These are phyloP conservation scores for Beauveria pseudobassiana DNA, from an alignment of 2,329 filamentous ascomycete genomes.

Conservation along the genomic window DNA sequence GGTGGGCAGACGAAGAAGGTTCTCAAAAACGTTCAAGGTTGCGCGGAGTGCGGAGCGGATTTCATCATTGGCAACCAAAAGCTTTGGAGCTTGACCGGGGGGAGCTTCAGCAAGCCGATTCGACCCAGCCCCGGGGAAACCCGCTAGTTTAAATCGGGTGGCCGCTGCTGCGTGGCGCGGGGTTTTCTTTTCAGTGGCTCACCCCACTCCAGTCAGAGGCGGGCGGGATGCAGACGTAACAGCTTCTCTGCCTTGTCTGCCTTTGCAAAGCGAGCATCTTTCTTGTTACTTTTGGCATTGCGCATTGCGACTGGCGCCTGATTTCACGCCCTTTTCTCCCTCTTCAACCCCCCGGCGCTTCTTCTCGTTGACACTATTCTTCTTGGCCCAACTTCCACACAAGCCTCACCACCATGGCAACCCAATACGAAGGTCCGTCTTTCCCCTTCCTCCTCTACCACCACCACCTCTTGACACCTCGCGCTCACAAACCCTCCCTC, in stretches of 20 bases:
- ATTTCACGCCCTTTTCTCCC: background rate
- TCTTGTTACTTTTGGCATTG: background rate
- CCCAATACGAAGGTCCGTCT: slow-evolving; percentile 46
- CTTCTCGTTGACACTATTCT: too few species aligned
- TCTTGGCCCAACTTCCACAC: background rate
- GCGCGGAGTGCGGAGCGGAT: slow-evolving; percentile 8
- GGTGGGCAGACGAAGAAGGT: background rate
- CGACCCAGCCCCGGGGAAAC: background rate
- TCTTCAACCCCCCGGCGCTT: background rate
- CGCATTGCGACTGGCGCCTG: slow-evolving; percentile 5
- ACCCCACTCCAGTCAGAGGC: background rate
- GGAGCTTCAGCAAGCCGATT: slow-evolving; percentile 3
- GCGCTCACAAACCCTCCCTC: background rate
- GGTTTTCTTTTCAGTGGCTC: background rate
- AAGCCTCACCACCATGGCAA: slow-evolving; percentile 35
- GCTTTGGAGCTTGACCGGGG: background rate
- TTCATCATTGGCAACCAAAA: background rate
- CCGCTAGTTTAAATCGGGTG: background rate
- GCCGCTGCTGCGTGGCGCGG: background rate
- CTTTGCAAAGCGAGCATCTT: background rate
- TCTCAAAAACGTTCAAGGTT: background rate
- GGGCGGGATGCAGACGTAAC: slow-evolving; percentile 1
- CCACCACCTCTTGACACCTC: background rate
- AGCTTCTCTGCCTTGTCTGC: slow-evolving; percentile 8
- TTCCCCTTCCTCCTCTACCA: slow-evolving; percentile 4